Conservation (phyloP, 2,329 filamentous ascomycete species). For the Colletotrichum gigasporum region DNA sequence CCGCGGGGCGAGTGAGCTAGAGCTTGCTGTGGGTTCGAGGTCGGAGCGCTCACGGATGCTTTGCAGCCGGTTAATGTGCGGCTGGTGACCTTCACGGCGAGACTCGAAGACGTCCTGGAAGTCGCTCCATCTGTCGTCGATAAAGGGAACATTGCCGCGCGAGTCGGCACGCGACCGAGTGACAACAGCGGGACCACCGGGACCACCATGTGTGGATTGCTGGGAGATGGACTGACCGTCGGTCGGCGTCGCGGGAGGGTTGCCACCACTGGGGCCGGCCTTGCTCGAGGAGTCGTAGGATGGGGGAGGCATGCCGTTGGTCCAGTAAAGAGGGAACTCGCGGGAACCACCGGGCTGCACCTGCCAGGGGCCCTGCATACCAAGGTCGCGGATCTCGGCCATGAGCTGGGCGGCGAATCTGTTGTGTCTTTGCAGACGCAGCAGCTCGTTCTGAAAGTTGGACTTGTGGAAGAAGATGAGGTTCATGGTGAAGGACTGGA, state of each 20-base stretch:
- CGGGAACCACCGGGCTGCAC: slow-evolving; percentile 73
- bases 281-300: slow-evolving; percentile 42
- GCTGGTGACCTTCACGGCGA: slow-evolving; percentile 47
- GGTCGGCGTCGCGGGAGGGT: slow-evolving; percentile 26
- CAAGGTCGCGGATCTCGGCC: slow-evolving; percentile 82
- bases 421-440: slow-evolving; percentile 90
- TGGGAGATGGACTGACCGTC: slow-evolving; percentile 31
- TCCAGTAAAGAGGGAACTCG: slow-evolving; percentile 71
- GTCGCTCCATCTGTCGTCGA: slow-evolving; percentile 47
- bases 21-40: slow-evolving; percentile 11
- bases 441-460: slow-evolving; percentile 93
- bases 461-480: slow-evolving; percentile 98
- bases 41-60: slow-evolving; percentile 29
- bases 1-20: slow-evolving; percentile 3
- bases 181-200: slow-evolving; percentile 38
- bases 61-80: slow-evolving; percentile 35
- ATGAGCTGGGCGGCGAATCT: slow-evolving; percentile 94
- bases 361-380: slow-evolving; percentile 80
- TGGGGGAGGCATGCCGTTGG: slow-evolving; percentile 46
- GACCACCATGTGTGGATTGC: slow-evolving; percentile 38
- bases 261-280: slow-evolving; percentile 26
- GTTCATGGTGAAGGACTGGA: slow-evolving; percentile 87
- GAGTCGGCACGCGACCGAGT: slow-evolving; percentile 31
- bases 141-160: slow-evolving; percentile 33
- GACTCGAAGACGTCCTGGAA: slow-evolving; percentile 57